Base-by-base conservation (phyloP, 2,329 filamentous ascomycete genomes). In the Xylaria sp. region DNA sequence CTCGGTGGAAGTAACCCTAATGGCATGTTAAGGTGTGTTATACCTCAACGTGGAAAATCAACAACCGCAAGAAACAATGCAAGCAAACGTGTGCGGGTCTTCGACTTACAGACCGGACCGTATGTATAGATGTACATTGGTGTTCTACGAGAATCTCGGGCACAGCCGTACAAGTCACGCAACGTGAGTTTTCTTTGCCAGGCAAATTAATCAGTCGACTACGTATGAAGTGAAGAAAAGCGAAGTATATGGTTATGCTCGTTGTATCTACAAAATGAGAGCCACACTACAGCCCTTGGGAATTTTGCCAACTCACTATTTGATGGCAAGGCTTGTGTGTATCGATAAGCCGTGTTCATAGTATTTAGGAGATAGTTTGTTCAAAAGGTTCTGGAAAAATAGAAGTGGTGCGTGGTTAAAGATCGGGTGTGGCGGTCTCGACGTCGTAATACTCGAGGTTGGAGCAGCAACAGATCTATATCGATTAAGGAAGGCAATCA, bases 401-500 rank as follows among this genome's bases (percentile, higher is more conserved):
- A 26, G 20, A 48, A 26, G 38, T 48, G 17, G 49, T 59, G 48
- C 33, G 59, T 63, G 23, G 36, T 36, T 20, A 42, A 13, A 63
- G 20, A 26, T 54, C 51, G 26, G 48, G 42, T n/a, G 49, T 11
- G 33, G 28, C 36, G 13, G 5, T 15, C n/a, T 36, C 28, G 20
- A 59, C 20, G 60, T 36, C 28, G 59, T 46, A 9, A 28, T 31
- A 49, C 20, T 10, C 28, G 4, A 38, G 11, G 2, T 46, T 20
- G 10, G 28, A 59, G 17, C 9, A 61, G 33, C 13, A n/a, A 46
- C 4, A n/a, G 23, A 10, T 58, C 42, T 20, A 58, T 49, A 51
- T 31, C n/a, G n/a, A n/a, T n/a, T n/a, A n/a, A n/a, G n/a, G n/a
- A n/a, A n/a, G n/a, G n/a, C n/a, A n/a, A n/a, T n/a, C n/a, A n/a